These are phyloP conservation scores for Hypoxylon rubiginosum DNA, from an alignment of 2,329 filamentous ascomycete species.

Conservation along the genomic window DNA sequence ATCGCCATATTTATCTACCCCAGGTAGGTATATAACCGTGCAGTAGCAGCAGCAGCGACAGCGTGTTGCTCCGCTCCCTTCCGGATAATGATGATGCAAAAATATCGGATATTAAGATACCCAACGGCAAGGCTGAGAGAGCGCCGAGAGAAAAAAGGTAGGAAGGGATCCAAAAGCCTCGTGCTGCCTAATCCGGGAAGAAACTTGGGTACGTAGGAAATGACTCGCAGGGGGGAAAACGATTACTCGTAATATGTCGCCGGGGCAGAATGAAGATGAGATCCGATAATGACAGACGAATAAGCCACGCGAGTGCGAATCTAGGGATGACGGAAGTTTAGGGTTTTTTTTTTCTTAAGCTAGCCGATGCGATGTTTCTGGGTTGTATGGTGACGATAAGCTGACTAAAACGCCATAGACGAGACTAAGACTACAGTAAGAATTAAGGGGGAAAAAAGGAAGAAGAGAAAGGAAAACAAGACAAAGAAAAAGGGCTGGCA, in stretches of 20 bases:
- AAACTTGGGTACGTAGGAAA: conserved; percentile 1
- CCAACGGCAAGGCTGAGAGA: conserved; percentile 9
- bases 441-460: neutral
- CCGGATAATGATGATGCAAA: neutral
- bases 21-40: too few relatives aligned
- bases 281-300: conserved; percentile 21
- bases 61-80: neutral
- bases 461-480: neutral
- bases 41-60: neutral
- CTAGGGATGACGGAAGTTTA: neutral
- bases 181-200: conserved; percentile 1
- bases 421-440: neutral
- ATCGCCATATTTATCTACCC: conserved; percentile 59
- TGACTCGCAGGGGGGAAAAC: conserved; percentile 19
- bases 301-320: conserved; percentile 3
- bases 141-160: too few relatives aligned
- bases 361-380: conserved; percentile 15
- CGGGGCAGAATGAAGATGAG: conserved; percentile 12
- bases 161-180: conserved; percentile 2
- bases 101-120: neutral
- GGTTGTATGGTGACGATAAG: conserved; percentile 11
- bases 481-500: neutral
- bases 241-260: conserved; percentile 13
- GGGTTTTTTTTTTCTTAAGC: conserved; percentile 1
- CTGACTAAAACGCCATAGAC: conserved; percentile 17